phyloP scores from a whole-genome alignment of 2,329 filamentous ascomycete species.

The Sporothrix dimorphospora region DNA sequence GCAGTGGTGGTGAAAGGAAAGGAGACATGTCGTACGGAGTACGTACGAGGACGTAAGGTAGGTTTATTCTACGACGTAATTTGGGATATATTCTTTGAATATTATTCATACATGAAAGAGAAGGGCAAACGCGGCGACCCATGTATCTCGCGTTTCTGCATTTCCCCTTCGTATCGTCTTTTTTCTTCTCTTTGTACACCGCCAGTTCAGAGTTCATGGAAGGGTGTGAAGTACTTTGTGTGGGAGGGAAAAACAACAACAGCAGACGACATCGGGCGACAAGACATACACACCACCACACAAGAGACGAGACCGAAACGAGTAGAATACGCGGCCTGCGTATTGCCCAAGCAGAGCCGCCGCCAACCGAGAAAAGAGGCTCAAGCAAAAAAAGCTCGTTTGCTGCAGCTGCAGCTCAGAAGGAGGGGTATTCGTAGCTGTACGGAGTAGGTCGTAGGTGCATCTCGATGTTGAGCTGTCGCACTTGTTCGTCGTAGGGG shows the following conservation, averaged over 20 bases:
- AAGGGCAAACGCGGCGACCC: neutral
- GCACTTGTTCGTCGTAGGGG: too few relatives aligned
- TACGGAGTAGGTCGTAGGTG: neutral
- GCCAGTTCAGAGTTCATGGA: neutral
- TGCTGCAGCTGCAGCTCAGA: neutral
- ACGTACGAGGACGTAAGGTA: constrained; percentile 7
- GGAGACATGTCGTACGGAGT: constrained; percentile 15
- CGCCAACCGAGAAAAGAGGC: neutral
- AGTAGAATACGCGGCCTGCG: neutral
- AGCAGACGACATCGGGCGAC: neutral
- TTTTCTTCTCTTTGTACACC: neutral
- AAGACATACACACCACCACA: neutral
- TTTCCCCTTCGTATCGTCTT: neutral
- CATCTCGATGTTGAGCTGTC: constrained; percentile 14
- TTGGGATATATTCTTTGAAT: too few relatives aligned
- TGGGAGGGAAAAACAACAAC: neutral
- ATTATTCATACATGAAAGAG: too few relatives aligned
- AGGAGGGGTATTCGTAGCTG: neutral
- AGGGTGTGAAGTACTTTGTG: neutral
- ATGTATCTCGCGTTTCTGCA: constrained; percentile 11
- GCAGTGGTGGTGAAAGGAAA: neutral
- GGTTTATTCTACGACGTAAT: neutral
- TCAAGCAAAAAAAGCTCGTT: neutral
- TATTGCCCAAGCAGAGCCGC: neutral
- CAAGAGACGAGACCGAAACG: neutral